Percentiles rank a stretch among this genome's conserved stretches.
phyloP scores from a whole-genome alignment of 176 grass and related monocot genomes.

The Eleusine coracana region DNA sequence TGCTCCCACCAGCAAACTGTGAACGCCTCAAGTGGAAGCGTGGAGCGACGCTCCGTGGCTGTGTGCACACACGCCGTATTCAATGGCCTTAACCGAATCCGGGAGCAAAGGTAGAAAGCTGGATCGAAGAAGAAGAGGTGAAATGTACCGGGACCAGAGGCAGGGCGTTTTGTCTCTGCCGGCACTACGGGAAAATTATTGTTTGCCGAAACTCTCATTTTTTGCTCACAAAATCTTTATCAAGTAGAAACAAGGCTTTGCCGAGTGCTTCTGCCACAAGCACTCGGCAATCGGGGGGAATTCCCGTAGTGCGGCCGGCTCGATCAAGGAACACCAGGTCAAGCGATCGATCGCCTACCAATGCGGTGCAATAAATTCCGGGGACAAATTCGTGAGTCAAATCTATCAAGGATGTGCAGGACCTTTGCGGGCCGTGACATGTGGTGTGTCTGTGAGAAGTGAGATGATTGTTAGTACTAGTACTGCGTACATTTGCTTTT shows the following conservation, averaged over 20 bases:
- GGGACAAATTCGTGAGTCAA: conserved; percentile 10
- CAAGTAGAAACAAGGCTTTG: too few species aligned
- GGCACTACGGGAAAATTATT: not conserved
- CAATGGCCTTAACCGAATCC: conserved; percentile 1
- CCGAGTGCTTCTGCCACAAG: too few species aligned
- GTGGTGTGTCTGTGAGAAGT: conserved; percentile 15
- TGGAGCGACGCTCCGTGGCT: not conserved
- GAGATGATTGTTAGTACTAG: too few species aligned
- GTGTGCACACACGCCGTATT: not conserved
- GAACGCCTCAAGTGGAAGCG: not conserved
- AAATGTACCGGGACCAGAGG: not conserved
- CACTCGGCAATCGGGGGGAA: too few species aligned
- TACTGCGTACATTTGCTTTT: not conserved
- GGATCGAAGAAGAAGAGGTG: not conserved
- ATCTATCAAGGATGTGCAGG: conserved; percentile 15
- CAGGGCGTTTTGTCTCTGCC: not conserved
- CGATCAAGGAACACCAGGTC: not conserved
- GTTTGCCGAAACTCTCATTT: too few species aligned
- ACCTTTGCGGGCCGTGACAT: conserved; percentile 18
- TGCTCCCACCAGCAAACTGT: conserved; percentile 22
- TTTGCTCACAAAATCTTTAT: too few species aligned
- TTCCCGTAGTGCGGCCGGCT: not conserved
- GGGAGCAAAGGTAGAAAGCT: conserved; percentile 11
- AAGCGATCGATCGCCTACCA: conserved; percentile 28
- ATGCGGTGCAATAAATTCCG: conserved; percentile 60